phyloP scores from a whole-genome alignment of 148 eudicot genomes.

The Tetragonia tetragonoides region DNA sequence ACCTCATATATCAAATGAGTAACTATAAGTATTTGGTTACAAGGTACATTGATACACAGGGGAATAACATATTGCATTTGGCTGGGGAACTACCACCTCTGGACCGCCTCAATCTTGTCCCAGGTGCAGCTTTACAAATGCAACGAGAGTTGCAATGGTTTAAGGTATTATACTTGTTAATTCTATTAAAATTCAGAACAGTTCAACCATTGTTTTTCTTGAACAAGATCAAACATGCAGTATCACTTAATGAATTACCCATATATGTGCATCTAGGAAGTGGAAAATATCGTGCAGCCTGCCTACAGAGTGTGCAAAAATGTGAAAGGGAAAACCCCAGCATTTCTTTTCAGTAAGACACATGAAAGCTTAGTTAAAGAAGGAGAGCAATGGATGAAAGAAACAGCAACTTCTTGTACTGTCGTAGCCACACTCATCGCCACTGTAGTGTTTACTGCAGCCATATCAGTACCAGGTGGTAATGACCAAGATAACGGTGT shows the following conservation, averaged over 20 bases:
- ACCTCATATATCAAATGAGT: constrained; percentile 31
- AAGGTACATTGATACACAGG: constrained; percentile 19
- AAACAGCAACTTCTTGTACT: constrained; percentile 26
- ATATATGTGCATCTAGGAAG: constrained; percentile 16
- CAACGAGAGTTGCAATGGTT: constrained; percentile 37
- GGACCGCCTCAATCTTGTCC: constrained; percentile 22
- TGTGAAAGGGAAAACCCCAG: constrained; percentile 26
- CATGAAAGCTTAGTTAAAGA: constrained; percentile 25
- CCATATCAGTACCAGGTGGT: constrained; percentile 28
- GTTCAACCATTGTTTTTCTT: too few relatives aligned
- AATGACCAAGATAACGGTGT: not conserved
- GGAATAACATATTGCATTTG: constrained; percentile 30
- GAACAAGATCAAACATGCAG: too few relatives aligned
- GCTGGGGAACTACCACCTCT: constrained; percentile 22
- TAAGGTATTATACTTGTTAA: constrained; percentile 3
- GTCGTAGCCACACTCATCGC: constrained; percentile 27
- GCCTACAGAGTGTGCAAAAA: constrained; percentile 22
- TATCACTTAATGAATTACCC: too few relatives aligned
- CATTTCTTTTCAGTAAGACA: constrained; percentile 20
- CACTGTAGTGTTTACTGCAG: constrained; percentile 21
- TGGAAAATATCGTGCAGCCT: constrained; percentile 24
- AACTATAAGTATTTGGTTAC: constrained; percentile 17
- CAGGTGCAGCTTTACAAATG: constrained; percentile 27
- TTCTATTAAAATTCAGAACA: too few relatives aligned
- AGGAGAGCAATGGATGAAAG: constrained; percentile 34